Evolutionary conservation across 1,284 basidiomycete species (phyloP).

Genomic region (Sporisorium exsertum): DNA sequence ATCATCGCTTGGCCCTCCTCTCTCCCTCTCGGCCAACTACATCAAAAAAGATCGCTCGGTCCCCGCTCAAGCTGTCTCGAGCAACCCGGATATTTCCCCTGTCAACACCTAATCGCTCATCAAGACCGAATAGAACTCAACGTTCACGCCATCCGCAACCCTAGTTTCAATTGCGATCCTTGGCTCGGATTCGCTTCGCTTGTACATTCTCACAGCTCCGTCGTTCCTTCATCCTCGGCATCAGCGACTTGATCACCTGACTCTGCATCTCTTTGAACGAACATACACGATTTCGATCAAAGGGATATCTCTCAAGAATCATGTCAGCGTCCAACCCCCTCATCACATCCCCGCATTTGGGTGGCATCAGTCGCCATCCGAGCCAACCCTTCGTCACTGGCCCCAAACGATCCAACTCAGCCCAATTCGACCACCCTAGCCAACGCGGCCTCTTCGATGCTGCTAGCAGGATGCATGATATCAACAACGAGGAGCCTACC

Average conservation of each 20-base stretch:
- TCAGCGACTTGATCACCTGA: conserved; percentile 3
- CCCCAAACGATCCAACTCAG: conserved; percentile 39
- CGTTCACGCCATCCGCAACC: too few relatives aligned
- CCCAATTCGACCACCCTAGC: conserved; percentile 7
- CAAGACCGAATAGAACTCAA: neutral
- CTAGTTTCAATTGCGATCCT: too few relatives aligned
- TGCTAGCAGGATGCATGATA: conserved; percentile 19
- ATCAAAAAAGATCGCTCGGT: too few relatives aligned
- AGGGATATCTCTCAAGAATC: conserved; percentile 8
- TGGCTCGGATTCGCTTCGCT: neutral
- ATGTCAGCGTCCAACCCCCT: conserved; percentile 46
- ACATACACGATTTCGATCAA: conserved; percentile 45
- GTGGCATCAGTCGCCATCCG: conserved; percentile 10
- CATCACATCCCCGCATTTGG: conserved; percentile 30
- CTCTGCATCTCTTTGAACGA: conserved; percentile 37
- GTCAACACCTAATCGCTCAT: too few relatives aligned
- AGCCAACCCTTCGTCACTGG: conserved; percentile 21
- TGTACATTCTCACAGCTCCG: neutral
- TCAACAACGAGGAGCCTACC: conserved; percentile 24
- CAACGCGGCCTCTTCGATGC: conserved; percentile 17
- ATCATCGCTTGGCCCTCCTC: too few relatives aligned
- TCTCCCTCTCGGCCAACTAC: too few relatives aligned
- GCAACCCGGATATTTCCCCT: too few relatives aligned
- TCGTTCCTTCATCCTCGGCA: neutral
- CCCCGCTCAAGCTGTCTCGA: too few relatives aligned